These are phyloP conservation scores for Penicillium sp. DNA, from an alignment of 2,329 filamentous ascomycete genomes.

Conservation along the genomic window DNA sequence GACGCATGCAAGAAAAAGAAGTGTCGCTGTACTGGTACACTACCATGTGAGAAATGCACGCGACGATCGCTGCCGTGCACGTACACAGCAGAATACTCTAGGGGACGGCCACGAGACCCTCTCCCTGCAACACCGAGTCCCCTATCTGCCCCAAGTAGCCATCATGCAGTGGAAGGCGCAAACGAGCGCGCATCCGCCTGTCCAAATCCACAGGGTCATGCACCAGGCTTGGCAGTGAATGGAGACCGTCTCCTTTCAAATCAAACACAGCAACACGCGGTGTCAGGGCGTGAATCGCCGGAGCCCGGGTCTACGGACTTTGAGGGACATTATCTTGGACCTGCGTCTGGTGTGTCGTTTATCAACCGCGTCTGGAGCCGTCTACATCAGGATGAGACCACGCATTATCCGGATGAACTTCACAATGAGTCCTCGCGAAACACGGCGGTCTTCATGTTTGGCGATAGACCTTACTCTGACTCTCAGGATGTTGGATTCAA, in stretches of 20 bases:
- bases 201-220: conserved; percentile 4
- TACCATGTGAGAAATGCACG: conserved; percentile 36
- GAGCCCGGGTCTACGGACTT: conserved; percentile 49
- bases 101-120: conserved; percentile 37
- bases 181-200: not conserved
- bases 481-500: conserved; percentile 34
- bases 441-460: conserved; percentile 49
- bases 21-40: conserved; percentile 37
- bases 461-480: conserved; percentile 49
- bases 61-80: conserved; percentile 32
- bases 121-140: conserved; percentile 14
- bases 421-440: conserved; percentile 36
- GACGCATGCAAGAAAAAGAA: conserved; percentile 41
- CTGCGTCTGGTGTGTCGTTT: conserved; percentile 52
- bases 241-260: conserved; percentile 3
- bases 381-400: conserved; percentile 54
- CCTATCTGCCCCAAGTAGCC: not conserved
- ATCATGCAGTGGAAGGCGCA: not conserved
- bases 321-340: conserved; percentile 55
- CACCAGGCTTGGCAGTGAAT: not conserved
- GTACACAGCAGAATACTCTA: conserved; percentile 39
- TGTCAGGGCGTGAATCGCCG: conserved; percentile 40
- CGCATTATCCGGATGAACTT: conserved; percentile 29
- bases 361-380: conserved; percentile 66
- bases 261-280: conserved; percentile 8